A percentile compares a stretch with the other conserved stretches of the same genome.
Conservation (phyloP, 2,329 filamentous ascomycete genomes). For the Thermothelomyces thermophilus region DNA sequence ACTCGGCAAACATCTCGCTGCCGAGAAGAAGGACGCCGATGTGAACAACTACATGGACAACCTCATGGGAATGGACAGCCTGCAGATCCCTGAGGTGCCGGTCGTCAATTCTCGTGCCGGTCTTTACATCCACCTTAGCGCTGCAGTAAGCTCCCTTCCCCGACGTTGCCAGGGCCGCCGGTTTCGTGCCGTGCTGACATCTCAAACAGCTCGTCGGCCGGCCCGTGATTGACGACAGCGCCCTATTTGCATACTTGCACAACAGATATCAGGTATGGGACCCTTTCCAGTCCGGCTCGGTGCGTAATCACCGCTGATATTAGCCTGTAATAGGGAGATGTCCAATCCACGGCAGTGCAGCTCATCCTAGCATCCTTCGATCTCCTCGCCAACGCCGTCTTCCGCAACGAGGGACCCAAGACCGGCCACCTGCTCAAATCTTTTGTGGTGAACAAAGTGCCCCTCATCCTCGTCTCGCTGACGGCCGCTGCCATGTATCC, state of each 20-base stretch:
- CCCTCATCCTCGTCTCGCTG: conserved; percentile 47
- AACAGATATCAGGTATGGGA: conserved; percentile 71
- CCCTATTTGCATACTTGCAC: conserved; percentile 72
- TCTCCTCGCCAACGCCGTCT: conserved; percentile 77
- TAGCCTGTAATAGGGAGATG: conserved; percentile 56
- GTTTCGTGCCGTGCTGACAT: conserved; percentile 25
- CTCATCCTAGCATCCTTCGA: conserved; percentile 86
- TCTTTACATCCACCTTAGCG: conserved; percentile 78
- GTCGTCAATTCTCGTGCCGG: conserved; percentile 71
- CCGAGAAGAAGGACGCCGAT: conserved; percentile 43
- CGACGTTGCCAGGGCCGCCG: no score
- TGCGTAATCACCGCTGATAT: conserved; percentile 25
- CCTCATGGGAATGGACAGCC: conserved; percentile 48
- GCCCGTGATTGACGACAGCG: conserved; percentile 74
- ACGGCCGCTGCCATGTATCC: conserved; percentile 59
- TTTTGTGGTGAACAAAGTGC: conserved; percentile 69
- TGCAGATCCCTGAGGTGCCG: conserved; percentile 57
- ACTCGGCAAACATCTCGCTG: conserved; percentile 48
- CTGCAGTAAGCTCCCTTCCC: conserved; percentile 57
- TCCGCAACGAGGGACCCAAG: conserved; percentile 51
- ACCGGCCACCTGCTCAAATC: conserved; percentile 72
- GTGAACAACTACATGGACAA: conserved; percentile 53
- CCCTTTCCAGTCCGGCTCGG: no score
- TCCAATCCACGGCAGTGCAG: conserved; percentile 71
- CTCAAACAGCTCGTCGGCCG: conserved; percentile 68